Evolutionary conservation across 148 eudicot species (phyloP), one percentile per base, ranked within the genome.

Genomic region (Vaccinium macrocarpon): DNA sequence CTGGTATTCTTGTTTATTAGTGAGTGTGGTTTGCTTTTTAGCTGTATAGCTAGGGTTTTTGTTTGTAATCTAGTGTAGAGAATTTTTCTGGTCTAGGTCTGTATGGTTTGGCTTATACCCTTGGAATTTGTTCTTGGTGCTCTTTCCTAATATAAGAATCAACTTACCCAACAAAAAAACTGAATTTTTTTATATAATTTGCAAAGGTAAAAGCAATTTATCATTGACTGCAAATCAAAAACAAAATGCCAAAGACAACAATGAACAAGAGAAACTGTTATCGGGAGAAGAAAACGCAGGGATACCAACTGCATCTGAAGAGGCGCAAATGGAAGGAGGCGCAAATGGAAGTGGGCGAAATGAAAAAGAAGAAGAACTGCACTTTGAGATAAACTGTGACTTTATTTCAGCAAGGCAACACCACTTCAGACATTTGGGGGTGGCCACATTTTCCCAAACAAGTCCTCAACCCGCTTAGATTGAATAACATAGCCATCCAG

Each of bases 391-490:
- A 32, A 59, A 61, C 64, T 23, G 81, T 51, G 38, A 68, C 19
- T 38, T 85, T 76, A 76, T 85, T 77, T 72, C 82, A 25, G 19
- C 19, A 57, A 29, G 68, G 23, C 19, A 59, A 87, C 50, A 79
- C 57, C 32, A 3, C 62, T 81, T 90, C 80, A 94, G 78, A 96
- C 98, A 82, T 96, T 96, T 27, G 99, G 99, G 19, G 99, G 99
- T 50, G 99, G 99, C 99, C 99, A 96, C 21, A 96, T 95, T 86
- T 96, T 96, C 25, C 93, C 97, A 55, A 96, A 94, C 18, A 93
- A 87, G 80, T 93, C 97, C 83, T 96, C 99, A 0, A 96, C 97
- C 83, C 92, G 89, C 86, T 85, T 91, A 14, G 96, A 88, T 92
- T 96, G 97, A 82, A 83, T 90, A 53, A 87, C 85, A 84, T 96